Conservation (phyloP, 441 rosid genomes). For the Corymbia calophylla region DNA sequence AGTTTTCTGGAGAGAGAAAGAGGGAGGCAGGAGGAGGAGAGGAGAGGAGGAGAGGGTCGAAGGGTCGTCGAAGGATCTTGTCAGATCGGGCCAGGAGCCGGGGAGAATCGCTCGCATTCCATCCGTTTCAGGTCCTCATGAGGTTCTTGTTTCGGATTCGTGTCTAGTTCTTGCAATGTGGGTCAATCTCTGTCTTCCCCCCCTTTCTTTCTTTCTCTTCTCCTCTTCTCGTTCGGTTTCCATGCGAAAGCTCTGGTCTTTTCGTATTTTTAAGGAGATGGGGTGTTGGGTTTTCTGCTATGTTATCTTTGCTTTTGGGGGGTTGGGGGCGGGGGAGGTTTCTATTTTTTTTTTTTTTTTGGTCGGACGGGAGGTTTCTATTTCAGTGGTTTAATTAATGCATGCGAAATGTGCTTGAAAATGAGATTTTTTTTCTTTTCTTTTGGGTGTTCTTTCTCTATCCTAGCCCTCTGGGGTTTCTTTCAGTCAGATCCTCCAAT, state of each 20-base stretch:
- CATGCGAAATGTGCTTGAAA: background rate
- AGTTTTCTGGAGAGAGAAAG: slow-evolving; percentile 6
- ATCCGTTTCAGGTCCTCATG: background rate
- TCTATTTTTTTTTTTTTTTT: too few relatives aligned
- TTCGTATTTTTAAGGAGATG: background rate
- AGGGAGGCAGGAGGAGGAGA: background rate
- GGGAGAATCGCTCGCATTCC: slow-evolving; percentile 16
- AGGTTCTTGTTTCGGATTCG: slow-evolving; percentile 2
- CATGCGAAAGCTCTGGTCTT: background rate
- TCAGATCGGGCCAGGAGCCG: slow-evolving; percentile 29
- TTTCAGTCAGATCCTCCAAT: background rate
- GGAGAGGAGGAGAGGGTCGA: background rate
- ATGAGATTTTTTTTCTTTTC: background rate
- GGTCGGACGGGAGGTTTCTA: background rate
- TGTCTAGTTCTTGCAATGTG: slow-evolving; percentile 5
- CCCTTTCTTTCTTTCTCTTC: background rate
- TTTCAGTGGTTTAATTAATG: background rate
- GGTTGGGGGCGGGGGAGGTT: background rate
- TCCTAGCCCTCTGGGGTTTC: background rate
- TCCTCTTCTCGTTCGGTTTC: background rate
- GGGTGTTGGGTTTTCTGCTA: background rate
- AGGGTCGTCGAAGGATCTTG: slow-evolving; percentile 28
- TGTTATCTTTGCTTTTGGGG: background rate
- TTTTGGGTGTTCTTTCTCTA: background rate
- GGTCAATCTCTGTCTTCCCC: slow-evolving; percentile 10